phyloP scores from a whole-genome alignment of 768 basidiomycete genomes.

The Calocera cornea region DNA sequence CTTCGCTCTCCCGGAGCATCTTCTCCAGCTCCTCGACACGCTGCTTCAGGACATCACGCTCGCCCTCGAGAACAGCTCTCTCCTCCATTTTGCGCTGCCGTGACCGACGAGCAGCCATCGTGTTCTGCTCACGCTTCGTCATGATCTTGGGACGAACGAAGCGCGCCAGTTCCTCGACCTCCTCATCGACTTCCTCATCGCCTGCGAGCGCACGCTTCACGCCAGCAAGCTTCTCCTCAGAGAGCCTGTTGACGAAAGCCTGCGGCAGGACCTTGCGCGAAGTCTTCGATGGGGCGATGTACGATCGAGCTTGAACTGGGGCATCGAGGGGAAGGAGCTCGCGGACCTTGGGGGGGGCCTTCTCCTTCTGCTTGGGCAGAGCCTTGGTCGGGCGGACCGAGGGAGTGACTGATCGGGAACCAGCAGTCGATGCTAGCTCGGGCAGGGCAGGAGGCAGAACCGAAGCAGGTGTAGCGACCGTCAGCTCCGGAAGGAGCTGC shows the following conservation, averaged over 20 bases:
- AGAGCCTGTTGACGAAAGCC: constrained; percentile 33
- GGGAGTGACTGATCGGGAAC: background rate
- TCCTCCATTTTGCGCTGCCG: constrained; percentile 62
- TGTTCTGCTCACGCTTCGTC: constrained; percentile 70
- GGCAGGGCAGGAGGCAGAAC: background rate
- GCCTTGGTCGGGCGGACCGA: background rate
- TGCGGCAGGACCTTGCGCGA: constrained; percentile 69
- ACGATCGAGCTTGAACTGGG: constrained; percentile 67
- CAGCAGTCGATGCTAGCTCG: background rate
- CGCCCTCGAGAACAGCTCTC: constrained; percentile 45
- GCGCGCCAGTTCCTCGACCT: constrained; percentile 20
- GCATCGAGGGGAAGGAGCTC: constrained; percentile 55
- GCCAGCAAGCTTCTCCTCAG: constrained; percentile 16
- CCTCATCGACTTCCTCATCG: constrained; percentile 35
- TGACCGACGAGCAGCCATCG: constrained; percentile 68
- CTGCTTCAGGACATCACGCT: background rate
- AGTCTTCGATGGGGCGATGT: constrained; percentile 55
- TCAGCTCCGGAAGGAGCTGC: background rate
- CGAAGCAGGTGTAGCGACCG: background rate
- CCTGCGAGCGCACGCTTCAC: constrained; percentile 44
- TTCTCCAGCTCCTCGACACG: constrained; percentile 31
- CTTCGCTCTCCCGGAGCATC: constrained; percentile 44
- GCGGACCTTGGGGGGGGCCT: background rate
- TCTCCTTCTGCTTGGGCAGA: constrained; percentile 3
- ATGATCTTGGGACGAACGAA: constrained; percentile 31